Conservation (phyloP, 2,329 filamentous ascomycete genomes). For the Penicillium glabrum region DNA sequence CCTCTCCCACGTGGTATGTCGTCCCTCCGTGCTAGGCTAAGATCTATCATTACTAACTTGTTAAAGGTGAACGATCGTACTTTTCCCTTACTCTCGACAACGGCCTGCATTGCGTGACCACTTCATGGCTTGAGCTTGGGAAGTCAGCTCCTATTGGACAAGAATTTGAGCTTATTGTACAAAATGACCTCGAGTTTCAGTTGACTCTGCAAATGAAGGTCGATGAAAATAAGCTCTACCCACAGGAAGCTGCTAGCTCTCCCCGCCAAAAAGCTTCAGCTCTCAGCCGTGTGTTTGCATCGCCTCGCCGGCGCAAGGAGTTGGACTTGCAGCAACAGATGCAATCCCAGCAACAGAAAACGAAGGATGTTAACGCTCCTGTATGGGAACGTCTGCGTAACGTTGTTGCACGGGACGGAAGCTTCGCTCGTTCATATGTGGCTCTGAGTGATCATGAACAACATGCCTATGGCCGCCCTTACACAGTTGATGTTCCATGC, state of each 20-base stretch:
- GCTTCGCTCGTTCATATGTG: slow-evolving; percentile 90
- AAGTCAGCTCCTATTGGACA: slow-evolving; percentile 93
- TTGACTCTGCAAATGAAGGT: slow-evolving; percentile 95
- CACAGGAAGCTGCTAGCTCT: slow-evolving; percentile 46
- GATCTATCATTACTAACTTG: slow-evolving; percentile 22
- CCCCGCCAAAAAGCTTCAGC: slow-evolving; percentile 81
- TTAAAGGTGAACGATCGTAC: slow-evolving; percentile 78
- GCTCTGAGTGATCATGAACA: slow-evolving; percentile 90
- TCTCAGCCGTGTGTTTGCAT: slow-evolving; percentile 89
- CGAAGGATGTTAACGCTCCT: slow-evolving; percentile 54
- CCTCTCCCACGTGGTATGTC: slow-evolving; percentile 85
- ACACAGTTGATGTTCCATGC: slow-evolving; percentile 84
- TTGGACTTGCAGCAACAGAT: slow-evolving; percentile 80
- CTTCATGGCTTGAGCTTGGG: slow-evolving; percentile 88
- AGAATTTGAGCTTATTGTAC: slow-evolving; percentile 95
- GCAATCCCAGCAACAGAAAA: slow-evolving; percentile 75
- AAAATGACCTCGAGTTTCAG: slow-evolving; percentile 98
- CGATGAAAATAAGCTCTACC: slow-evolving; percentile 69
- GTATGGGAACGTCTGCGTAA: slow-evolving; percentile 85
- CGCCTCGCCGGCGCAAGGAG: slow-evolving; percentile 95
- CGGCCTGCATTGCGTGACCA: slow-evolving; percentile 95
- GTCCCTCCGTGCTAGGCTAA: too few species aligned
- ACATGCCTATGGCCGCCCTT: slow-evolving; percentile 82
- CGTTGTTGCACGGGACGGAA: slow-evolving; percentile 85
- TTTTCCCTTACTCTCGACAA: slow-evolving; percentile 98